Evolutionary conservation across 371 early-diverging fungal species (phyloP), one percentile per base, ranked within the genome.

Genomic region (Phascolomyces articulosus): DNA sequence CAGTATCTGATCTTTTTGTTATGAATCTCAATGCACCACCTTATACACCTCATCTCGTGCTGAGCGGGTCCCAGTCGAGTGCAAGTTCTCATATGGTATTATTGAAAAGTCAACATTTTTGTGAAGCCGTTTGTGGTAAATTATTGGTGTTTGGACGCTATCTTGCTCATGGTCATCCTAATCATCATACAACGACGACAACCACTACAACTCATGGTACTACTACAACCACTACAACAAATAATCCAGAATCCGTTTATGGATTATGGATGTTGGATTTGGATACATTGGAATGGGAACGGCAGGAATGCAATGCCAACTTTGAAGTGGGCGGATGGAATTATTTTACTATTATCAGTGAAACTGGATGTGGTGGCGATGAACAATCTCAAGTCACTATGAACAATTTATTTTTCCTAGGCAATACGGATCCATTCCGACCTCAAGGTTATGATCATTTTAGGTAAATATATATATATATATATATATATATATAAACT

Each of bases 241-340:
- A 28, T 63, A 68, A 48, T 58, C 56, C 63, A 16, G 73, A 77
- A 31, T 57, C 73, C 24, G 73, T 84, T 18, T 85, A 85, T 54
- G 88, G 90, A 8, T 69, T 90, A 3, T 90, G 90, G 88, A 83
- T 85, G 71, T 74, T 90, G 66, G 87, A 86, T 60, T 65, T 90
- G 48, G 86, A 87, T 51, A 83, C 83, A 21, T 66, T 88, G 26
- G 80, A 79, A 65, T 90, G 90, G 90, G 68, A 80, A 28, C 76
- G 82, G 56, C 79, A 86, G 56, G 87, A 85, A 56, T 80, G 84
- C 41, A 82, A 82, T 54, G 71, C 73, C 3, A 77, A 75, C 54
- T 82, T 89, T 31, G 79, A 83, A 40, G 70, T 77, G 18, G 85
- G 85, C 23, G 85, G 85, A 1, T 89, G 90, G 90, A 85, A 89